Base-by-base conservation (phyloP, 768 basidiomycete species). In the Paxillus rubicundulus region DNA sequence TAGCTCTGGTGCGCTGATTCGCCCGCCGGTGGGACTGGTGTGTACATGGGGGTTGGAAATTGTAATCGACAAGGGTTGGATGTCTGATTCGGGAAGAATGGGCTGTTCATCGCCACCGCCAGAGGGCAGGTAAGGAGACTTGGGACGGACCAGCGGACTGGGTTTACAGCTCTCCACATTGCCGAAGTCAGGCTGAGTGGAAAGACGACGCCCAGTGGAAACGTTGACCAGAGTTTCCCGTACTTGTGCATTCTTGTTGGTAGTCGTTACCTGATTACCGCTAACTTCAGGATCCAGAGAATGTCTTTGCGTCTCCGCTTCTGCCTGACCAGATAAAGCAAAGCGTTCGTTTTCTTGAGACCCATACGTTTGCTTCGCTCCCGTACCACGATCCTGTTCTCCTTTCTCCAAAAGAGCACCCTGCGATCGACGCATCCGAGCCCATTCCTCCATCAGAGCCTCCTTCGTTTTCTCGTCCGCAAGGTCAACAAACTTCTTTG, bases 361-460 rank as follows among this genome's bases (percentile, higher is more conserved):
- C 5, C 47, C 39, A 45, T 3, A 24, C 17, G 33, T 18, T 20
- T 47, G 54, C 17, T 24, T 30, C 2, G 36, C 14, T 34, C 18
- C 28, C 27, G 27, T 14, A 2, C 16, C 40, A 20, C 52, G 32
- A 20, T 45, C 17, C 6, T 53, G 54, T 33, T 27, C 48, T 47
- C 49, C 38, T 45, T 43, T 50, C 6, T 51, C 57, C 13, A 55
- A 47, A 37, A 62, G 53, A 16, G 53, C 7, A 37, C 67, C 66
- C 46, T 64, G 67, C 4, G 54, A 69, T 58, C 54, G 62, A 38
- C 67, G 69, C 49, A 67, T 48, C n/a, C 50, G 60, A 27, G 62
- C 67, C 67, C 67, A 70, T 44, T 69, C 58, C 30, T 67, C 60
- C 46, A 68, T 68, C 21, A 69, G 20, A 36, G 55, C 45, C n/a